Evolutionary conservation across 106 monocot genomes (phyloP).

Genomic region (Ottelia alismoides): DNA sequence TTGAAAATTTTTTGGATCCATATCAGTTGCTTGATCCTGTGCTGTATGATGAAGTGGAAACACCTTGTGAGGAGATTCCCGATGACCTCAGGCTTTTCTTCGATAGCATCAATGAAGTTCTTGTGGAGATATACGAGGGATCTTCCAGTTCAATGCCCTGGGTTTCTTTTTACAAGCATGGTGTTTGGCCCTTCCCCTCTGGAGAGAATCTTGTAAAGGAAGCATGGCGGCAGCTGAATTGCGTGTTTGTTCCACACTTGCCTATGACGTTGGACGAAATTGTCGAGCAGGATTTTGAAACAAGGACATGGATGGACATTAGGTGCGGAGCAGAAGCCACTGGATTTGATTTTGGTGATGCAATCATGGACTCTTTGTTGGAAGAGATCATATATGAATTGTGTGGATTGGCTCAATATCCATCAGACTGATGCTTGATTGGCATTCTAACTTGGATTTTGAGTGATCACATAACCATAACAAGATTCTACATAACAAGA

Average conservation of each 20-base stretch:
- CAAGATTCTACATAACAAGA: too few relatives aligned
- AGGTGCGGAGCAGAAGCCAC: slow-evolving; percentile 24
- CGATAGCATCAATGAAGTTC: slow-evolving; percentile 68
- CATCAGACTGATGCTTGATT: too few relatives aligned
- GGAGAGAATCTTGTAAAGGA: slow-evolving; percentile 29
- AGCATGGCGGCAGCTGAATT: slow-evolving; percentile 36
- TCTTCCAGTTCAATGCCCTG: slow-evolving; percentile 27
- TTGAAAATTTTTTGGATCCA: slow-evolving; percentile 26
- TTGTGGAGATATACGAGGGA: slow-evolving; percentile 35
- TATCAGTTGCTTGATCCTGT: slow-evolving; percentile 33
- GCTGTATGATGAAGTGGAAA: slow-evolving; percentile 66
- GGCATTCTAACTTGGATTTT: too few relatives aligned
- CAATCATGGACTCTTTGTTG: slow-evolving; percentile 42
- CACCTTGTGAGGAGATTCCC: slow-evolving; percentile 22
- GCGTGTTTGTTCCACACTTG: slow-evolving; percentile 16
- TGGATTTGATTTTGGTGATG: slow-evolving; percentile 23
- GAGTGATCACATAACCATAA: too few relatives aligned
- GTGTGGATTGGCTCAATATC: too few relatives aligned
- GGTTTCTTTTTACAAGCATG: slow-evolving; percentile 22
- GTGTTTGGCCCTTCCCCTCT: slow-evolving; percentile 12
- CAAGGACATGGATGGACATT: slow-evolving; percentile 46
- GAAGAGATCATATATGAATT: slow-evolving; percentile 65
- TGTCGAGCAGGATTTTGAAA: slow-evolving; percentile 42
- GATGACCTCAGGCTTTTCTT: slow-evolving; percentile 62
- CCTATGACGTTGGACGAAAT: slow-evolving; percentile 44